Conservation (phyloP, 129 eudicot species). For the Deinandra increscens region DNA sequence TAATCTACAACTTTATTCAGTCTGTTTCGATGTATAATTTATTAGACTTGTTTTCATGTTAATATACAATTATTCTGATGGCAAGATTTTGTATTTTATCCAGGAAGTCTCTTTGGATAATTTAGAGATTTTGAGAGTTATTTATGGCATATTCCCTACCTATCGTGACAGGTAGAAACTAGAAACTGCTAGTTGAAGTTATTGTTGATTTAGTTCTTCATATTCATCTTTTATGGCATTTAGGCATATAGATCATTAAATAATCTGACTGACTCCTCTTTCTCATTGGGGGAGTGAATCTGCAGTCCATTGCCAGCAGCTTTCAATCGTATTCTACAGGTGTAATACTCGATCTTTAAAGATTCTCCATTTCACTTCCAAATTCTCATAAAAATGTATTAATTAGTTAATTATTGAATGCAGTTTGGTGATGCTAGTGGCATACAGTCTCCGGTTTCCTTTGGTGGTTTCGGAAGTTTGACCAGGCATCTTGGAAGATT, state of each 20-base stretch:
- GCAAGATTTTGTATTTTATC: conserved; percentile 19
- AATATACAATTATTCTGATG: conserved; percentile 5
- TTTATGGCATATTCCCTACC: conserved; percentile 93
- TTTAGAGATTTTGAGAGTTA: conserved; percentile 78
- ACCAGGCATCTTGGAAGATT: conserved; percentile 92
- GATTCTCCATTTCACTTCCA: conserved; percentile 15
- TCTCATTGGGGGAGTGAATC: conserved; percentile 27
- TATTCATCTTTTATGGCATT: conserved; percentile 1
- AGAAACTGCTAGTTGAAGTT: neutral
- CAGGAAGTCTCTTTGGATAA: conserved; percentile 78
- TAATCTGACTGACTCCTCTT: conserved; percentile 29
- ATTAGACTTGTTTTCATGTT: neutral
- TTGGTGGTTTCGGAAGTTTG: conserved; percentile 99
- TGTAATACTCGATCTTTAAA: conserved; percentile 37
- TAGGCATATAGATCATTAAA: conserved; percentile 14
- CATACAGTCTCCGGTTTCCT: conserved; percentile 96
- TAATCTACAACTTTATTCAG: conserved; percentile 14
- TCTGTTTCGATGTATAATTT: neutral
- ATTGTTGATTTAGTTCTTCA: neutral
- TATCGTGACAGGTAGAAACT: conserved; percentile 81
- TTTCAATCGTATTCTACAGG: conserved; percentile 91
- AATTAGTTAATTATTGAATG: conserved; percentile 21
- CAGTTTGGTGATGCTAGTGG: conserved; percentile 99
- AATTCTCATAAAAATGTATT: conserved; percentile 8
- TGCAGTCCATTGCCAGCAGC: conserved; percentile 94